Base-by-base conservation (phyloP, 495 filamentous ascomycete genomes). In the Platismatia glauca region DNA sequence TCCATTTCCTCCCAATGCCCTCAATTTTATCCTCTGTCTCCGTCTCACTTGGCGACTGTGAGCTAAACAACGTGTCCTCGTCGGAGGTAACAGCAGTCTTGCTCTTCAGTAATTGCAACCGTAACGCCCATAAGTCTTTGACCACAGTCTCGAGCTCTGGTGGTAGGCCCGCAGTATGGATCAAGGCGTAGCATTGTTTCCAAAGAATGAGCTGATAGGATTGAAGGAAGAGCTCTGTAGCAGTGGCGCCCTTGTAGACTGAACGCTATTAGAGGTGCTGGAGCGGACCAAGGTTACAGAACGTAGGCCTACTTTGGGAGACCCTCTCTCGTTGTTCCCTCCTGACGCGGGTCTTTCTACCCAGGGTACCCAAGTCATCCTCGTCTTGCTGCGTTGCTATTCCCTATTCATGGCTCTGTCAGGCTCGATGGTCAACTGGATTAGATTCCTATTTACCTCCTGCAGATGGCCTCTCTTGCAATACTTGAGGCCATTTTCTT, bases 171-270 rank as follows among this genome's bases (percentile, higher is more conserved):
- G 83, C 82, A 12, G 77, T 72, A 37, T 83, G 75, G 12, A 90
- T 75, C 52, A 91, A 72, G 66, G 78, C 84, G 69, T 82, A 71
- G 57, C 82, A 79, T 77, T 92, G 89, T 71, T 89, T 88, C 76
- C 85, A 82, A 1, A 93, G 74, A 35, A 98, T 83, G n/a, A 97
- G 74, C 73, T 97, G 94, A 59, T 90, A 84, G 67, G 81, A 86
- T 71, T 93, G 86, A 43, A 98, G 75, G 72, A 86, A 96, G n/a
- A 96, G 79, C 64, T 87, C 82, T 59, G 81, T 79, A 33, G 86
- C 92, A 48, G 83, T 75, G 55, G 78, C 77, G 58, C 90, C 91
- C 12, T 74, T 71, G 58, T 85, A 77, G 57, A 78, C 79, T 82
- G 61, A 13, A 57, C 39, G n/a, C 13, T 22, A 59, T 74, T 60